phyloP scores from a whole-genome alignment of 192 early-diverging fungal genomes.

The Coemansia sp. region DNA sequence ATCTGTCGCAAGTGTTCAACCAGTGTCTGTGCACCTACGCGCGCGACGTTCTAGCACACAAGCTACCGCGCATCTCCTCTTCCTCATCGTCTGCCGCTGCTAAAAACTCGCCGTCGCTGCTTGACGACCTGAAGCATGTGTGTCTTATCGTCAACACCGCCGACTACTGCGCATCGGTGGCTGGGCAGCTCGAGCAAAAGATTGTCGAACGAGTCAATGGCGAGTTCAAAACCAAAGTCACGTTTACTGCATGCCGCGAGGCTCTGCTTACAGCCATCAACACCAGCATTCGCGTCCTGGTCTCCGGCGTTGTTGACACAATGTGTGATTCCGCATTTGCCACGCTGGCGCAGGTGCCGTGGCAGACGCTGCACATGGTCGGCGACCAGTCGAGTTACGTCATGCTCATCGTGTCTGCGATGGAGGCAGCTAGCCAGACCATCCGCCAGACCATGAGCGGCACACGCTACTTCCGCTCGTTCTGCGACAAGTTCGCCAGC shows the following conservation, averaged over 20 bases:
- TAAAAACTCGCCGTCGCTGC: neutral
- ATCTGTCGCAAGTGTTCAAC: conserved; percentile 77
- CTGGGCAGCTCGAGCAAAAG: conserved; percentile 84
- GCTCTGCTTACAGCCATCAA: conserved; percentile 70
- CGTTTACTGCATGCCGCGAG: conserved; percentile 75
- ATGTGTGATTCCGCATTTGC: conserved; percentile 69
- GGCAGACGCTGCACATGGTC: conserved; percentile 80
- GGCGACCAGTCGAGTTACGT: conserved; percentile 95
- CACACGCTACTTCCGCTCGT: conserved; percentile 79
- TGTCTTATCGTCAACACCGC: conserved; percentile 90
- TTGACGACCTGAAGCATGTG: conserved; percentile 69
- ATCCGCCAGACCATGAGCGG: conserved; percentile 66
- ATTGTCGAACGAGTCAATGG: conserved; percentile 79
- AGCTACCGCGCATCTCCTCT: conserved; percentile 62
- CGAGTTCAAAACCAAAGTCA: conserved; percentile 66
- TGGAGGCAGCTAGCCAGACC: conserved; percentile 58
- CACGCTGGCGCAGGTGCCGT: conserved; percentile 73
- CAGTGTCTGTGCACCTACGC: conserved; percentile 82
- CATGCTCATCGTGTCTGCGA: conserved; percentile 59
- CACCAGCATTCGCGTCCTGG: conserved; percentile 65
- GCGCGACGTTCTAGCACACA: conserved; percentile 66
- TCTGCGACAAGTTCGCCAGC: conserved; percentile 92
- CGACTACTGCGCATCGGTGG: conserved; percentile 90
- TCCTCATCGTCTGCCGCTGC: conserved; percentile 55
- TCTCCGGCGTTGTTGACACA: conserved; percentile 62